phyloP scores from a whole-genome alignment of 2,329 filamentous ascomycete species.

The Sphaerostilbella broomeana region DNA sequence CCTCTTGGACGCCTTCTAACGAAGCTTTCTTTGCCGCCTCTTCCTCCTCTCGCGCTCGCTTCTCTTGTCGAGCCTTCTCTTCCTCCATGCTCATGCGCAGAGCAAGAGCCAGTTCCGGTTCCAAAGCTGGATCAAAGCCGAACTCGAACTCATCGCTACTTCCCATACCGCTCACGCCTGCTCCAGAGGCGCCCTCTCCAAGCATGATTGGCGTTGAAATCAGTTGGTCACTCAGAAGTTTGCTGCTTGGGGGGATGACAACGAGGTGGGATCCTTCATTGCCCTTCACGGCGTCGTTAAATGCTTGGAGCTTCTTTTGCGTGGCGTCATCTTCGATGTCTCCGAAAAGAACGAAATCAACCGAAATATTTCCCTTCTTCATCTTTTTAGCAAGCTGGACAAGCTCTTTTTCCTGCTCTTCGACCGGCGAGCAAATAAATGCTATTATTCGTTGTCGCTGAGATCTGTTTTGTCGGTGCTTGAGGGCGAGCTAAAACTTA shows the following conservation, averaged over 20 bases:
- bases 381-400: conserved; percentile 91
- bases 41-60: conserved; percentile 70
- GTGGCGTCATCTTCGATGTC: conserved; percentile 85
- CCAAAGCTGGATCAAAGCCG: conserved; percentile 82
- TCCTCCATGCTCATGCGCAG: conserved; percentile 98
- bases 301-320: conserved; percentile 85
- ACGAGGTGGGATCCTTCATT: conserved; percentile 87
- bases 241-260: conserved; percentile 82
- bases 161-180: conserved; percentile 50
- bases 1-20: conserved; percentile 76
- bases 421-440: conserved; percentile 88
- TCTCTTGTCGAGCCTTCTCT: conserved; percentile 89
- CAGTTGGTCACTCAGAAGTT: conserved; percentile 87
- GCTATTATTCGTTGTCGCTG: conserved; percentile 96
- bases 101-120: conserved; percentile 90
- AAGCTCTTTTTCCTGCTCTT: conserved; percentile 82
- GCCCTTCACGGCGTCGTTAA: conserved; percentile 88
- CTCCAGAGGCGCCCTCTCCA: conserved; percentile 62
- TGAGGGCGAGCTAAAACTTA: conserved; percentile 70
- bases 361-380: conserved; percentile 94
- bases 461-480: conserved; percentile 96
- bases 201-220: conserved; percentile 84
- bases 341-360: conserved; percentile 93
- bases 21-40: conserved; percentile 65
- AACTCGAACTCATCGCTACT: conserved; percentile 62